Base-by-base conservation (phyloP, 148 eudicot genomes). In the Vaccinium macrocarpon region DNA sequence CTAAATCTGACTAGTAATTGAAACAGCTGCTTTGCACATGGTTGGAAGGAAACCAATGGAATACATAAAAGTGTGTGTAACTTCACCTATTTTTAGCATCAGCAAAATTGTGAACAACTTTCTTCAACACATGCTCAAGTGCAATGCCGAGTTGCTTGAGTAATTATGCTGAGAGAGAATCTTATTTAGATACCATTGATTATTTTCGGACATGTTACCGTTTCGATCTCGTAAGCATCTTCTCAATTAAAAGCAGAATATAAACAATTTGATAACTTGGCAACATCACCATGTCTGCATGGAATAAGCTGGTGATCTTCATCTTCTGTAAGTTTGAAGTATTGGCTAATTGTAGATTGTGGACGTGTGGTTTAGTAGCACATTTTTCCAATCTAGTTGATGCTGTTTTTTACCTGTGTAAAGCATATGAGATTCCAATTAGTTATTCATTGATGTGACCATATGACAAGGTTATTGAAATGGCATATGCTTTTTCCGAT, bases 221-320 rank as follows among this genome's bases (percentile, higher is more conserved):
- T 62, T 62, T 62, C 13, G 25, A 25, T 12, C 27, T 62, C 4
- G 8, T 62, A 62, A 21, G 27, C 29, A n/a, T 11, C 27, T 62
- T 62, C 27, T 62, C 68, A n/a, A 21, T 25, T 62, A 62, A 9
- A 61, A 62, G 27, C 27, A 62, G 19, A 25, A 21, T 29, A 8
- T 62, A 21, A 59, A 59, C 64, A 59, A 21, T 62, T 61, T 21
- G 27, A 62, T n/a, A 8, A 62, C 68, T 62, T 62, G 68, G 12
- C 68, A n/a, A 62, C 12, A n/a, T 21, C 46, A 12, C 70, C n/a
- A 62, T 62, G 29, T 62, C 70, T 62, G 70, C 29, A 2, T 62
- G 70, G 70, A 62, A 62, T 62, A 62, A 62, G 70, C 29, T 62
- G 25, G 25, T 62, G 70, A n/a, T 62, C 68, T 61, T 61, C 68